Percentiles rank a stretch among this genome's conserved stretches.
These are phyloP conservation scores for Fomitopsis serialis DNA, from an alignment of 768 basidiomycete species.

Conservation along the genomic window DNA sequence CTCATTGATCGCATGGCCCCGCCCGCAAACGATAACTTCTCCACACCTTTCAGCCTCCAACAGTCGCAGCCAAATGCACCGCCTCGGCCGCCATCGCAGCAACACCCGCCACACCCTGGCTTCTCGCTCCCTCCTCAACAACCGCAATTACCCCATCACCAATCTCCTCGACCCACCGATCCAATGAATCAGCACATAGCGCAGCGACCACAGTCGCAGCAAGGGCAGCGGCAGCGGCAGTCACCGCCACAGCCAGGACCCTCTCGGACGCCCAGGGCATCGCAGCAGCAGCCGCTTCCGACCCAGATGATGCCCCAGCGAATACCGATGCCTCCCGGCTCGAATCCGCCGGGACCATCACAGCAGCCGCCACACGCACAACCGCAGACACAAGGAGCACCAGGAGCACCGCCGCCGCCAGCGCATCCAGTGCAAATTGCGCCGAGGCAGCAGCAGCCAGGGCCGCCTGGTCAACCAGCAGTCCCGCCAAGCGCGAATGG, in stretches of 20 bases:
- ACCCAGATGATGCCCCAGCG: constrained; percentile 16
- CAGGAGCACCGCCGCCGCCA: constrained; percentile 10
- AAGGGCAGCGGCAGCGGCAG: constrained; percentile 37
- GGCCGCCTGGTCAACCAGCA: constrained; percentile 4
- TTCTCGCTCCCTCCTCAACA: constrained; percentile 25
- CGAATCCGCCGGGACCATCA: constrained; percentile 11
- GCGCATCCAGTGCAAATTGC: constrained; percentile 15
- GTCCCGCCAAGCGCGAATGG: background rate
- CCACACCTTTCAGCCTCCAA: constrained; percentile 2
- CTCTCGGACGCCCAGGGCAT: constrained; percentile 42
- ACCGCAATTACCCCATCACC: constrained; percentile 23
- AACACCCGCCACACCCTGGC: constrained; percentile 30
- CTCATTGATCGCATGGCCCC: constrained; percentile 49
- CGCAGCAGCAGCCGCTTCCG: constrained; percentile 32
- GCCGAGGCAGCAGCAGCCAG: constrained; percentile 6
- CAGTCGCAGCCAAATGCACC: constrained; percentile 5
- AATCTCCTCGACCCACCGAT: constrained; percentile 38
- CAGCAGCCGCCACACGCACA: constrained; percentile 10
- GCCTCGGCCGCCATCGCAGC: constrained; percentile 27
- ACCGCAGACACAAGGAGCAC: constrained; percentile 4
- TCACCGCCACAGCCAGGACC: constrained; percentile 42
- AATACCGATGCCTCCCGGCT: constrained; percentile 8
- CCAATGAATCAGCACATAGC: constrained; percentile 30
- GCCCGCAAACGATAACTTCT: constrained; percentile 7
- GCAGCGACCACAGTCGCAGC: constrained; percentile 59